These are phyloP conservation scores for Candolleomyces eurysporus DNA, from an alignment of 768 basidiomycete genomes.

Conservation along the genomic window DNA sequence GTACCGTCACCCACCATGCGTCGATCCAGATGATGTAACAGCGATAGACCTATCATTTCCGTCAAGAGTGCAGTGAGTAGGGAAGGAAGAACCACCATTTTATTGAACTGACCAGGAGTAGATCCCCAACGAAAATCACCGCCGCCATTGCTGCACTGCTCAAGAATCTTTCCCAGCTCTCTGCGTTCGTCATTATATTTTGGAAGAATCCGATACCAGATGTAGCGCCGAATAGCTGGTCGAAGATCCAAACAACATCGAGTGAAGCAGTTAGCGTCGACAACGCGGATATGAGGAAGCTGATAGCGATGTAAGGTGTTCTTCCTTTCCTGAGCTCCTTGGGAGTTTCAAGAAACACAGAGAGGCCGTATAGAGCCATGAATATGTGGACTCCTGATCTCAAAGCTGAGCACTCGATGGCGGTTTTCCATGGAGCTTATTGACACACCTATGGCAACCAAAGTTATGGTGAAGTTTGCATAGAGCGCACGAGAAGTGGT, in stretches of 20 bases:
- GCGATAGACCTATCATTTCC: not conserved
- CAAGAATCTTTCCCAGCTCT: not conserved
- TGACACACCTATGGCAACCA: not conserved
- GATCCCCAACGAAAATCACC: not conserved
- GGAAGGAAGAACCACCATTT: not conserved
- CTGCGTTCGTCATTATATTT: not conserved
- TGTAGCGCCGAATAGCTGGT: not conserved
- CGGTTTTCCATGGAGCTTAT: not conserved
- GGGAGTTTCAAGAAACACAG: not conserved
- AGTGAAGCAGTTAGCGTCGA: not conserved
- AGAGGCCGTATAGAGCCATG: not conserved
- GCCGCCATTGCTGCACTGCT: not conserved
- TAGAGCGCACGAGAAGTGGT: not conserved
- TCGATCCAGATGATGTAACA: slow-evolving; percentile 1
- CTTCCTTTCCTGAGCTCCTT: not conserved
- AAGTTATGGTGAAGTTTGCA: not conserved
- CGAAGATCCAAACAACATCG: not conserved
- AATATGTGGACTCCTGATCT: not conserved
- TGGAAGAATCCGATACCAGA: not conserved
- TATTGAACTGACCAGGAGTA: not conserved
- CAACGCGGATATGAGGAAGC: not conserved
- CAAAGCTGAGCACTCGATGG: not conserved
- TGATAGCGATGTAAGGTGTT: not conserved
- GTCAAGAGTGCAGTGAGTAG: not conserved
- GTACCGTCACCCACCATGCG: not conserved